Base-by-base conservation (phyloP, 1,139 yeast species). In the Candida sp. region DNA sequence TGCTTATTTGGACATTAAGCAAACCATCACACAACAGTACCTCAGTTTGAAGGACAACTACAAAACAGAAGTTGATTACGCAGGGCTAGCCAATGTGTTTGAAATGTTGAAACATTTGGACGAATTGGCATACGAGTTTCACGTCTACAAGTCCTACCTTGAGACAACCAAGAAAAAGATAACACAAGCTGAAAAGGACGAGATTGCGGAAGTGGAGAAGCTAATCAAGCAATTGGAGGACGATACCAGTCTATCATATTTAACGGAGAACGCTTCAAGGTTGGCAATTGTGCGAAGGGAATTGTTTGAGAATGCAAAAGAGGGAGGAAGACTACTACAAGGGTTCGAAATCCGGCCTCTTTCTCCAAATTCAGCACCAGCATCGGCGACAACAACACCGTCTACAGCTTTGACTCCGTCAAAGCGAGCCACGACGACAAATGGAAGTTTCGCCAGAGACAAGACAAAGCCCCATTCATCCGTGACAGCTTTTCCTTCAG, bases 261-360 rank as follows among this genome's bases (percentile, higher is more conserved):
- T 72, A 26, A 53, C 60, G 17, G 54, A 58, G 5, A 58, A 50
- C 28, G 60, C 59, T n/a, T 68, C 65, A 2, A 59, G 53, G 17
- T 55, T 72, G 40, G 63, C 69, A 6, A 66, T 67, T 17, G 53
- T 68, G 11, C 60, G 76, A 47, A 61, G 73, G 17, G 67, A 67
- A 42, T 57, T 68, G 28, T 57, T 54, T 42, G 74, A 70, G 44
- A 71, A 65, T 53, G 73, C 75, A 5, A 53, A 56, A 25, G 73
- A 69, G 51, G 75, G 70, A 1, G 74, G 72, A 3, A 63, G 62
- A 48, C 54, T 72, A 7, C 57, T 65, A 3, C 42, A 38, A 26
- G 42, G 42, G n/a, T 27, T 44, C 23, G 39, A 33, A 23, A 39
- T 38, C 23, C 52, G 42, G n/a, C 25, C 12, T 8, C 12, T 31